Percentiles rank a stretch among this genome's conserved stretches.
Evolutionary conservation across 2,329 filamentous ascomycete species (phyloP).

Genomic region (Nakataea oryzae): DNA sequence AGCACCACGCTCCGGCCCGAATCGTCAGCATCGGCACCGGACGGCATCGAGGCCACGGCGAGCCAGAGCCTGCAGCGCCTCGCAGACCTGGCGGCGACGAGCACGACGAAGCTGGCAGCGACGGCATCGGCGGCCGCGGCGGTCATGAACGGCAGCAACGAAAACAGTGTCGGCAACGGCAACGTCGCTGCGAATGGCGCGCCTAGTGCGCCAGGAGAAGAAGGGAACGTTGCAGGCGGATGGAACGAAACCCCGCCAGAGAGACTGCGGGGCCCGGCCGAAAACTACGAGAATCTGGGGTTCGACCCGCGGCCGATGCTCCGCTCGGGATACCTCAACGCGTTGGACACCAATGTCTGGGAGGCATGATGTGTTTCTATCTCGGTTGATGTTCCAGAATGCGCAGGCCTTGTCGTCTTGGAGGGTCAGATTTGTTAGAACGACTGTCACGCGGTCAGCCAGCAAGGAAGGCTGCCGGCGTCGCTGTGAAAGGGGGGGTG

Average conservation of each 20-base stretch:
- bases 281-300: constrained; percentile 29
- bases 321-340: constrained; percentile 25
- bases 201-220: neutral
- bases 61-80: constrained; percentile 45
- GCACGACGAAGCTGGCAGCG: constrained; percentile 14
- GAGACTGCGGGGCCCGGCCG: constrained; percentile 8
- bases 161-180: constrained; percentile 4
- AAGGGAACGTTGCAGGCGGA: too few species aligned
- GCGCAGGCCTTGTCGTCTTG: neutral
- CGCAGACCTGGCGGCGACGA: constrained; percentile 31
- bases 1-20: constrained; percentile 10
- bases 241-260: neutral
- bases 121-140: constrained; percentile 3
- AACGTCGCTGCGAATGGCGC: constrained; percentile 9
- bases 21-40: constrained; percentile 1
- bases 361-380: neutral
- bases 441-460: neutral
- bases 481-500: too few species aligned
- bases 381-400: neutral
- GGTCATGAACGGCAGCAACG: constrained; percentile 8
- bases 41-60: constrained; percentile 23
- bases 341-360: neutral
- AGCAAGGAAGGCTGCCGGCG: neutral
- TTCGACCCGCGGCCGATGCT: constrained; percentile 28
- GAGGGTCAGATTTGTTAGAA: neutral